A percentile compares a stretch with the other conserved stretches of the same genome.
Conservation (phyloP, 2,329 filamentous ascomycete genomes). For the Penicillium freii region DNA sequence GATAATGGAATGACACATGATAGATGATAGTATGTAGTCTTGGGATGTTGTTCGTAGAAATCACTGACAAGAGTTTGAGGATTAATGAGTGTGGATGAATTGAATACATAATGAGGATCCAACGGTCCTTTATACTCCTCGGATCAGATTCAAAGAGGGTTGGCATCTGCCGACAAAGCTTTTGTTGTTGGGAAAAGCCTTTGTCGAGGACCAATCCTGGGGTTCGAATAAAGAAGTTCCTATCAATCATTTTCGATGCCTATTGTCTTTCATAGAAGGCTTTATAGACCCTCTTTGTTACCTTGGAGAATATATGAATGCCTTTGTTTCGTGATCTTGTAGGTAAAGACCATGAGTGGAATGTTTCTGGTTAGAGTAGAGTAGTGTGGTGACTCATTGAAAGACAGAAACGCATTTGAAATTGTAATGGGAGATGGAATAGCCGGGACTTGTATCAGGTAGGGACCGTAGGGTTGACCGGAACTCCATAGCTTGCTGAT, state of each 20-base stretch:
- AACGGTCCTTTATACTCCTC: background rate
- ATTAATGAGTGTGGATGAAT: background rate
- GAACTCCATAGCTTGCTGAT: background rate
- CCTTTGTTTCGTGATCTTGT: background rate
- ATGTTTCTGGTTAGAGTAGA: background rate
- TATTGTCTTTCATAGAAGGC: background rate
- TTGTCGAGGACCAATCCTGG: background rate
- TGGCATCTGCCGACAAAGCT: background rate
- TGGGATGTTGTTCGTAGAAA: background rate
- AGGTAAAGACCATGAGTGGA: background rate
- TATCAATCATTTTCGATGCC: background rate
- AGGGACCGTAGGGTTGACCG: background rate
- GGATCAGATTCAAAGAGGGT: background rate
- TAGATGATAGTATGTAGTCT: background rate
- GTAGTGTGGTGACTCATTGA: background rate
- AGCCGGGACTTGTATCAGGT: background rate
- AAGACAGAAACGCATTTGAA: background rate
- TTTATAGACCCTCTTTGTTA: background rate
- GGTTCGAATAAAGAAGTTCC: background rate
- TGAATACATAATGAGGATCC: background rate
- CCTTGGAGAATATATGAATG: background rate
- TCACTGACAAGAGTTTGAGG: background rate
- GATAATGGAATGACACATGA: conserved; percentile 26
- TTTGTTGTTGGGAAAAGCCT: background rate
- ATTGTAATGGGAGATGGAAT: background rate